Percentiles rank a stretch among this genome's conserved stretches.
phyloP scores from a whole-genome alignment of 148 eudicot genomes.

The Suaeda aralocaspica region DNA sequence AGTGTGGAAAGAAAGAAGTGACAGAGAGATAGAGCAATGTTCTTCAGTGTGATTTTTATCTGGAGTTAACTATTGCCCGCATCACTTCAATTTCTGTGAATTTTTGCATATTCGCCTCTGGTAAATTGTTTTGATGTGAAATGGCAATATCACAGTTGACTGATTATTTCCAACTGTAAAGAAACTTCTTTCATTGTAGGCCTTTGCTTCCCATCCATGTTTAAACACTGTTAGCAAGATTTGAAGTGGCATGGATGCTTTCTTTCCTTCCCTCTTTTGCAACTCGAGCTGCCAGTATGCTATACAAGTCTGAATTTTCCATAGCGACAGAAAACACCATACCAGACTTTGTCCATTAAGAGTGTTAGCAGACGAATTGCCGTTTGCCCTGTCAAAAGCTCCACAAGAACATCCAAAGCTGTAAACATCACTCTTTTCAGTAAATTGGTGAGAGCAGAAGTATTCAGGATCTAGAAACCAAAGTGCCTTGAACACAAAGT shows the following conservation, averaged over 20 bases:
- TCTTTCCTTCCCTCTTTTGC: constrained; percentile 15
- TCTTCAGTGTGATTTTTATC: too few species aligned
- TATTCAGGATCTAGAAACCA: constrained; percentile 34
- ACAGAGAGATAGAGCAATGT: too few species aligned
- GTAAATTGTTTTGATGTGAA: not conserved
- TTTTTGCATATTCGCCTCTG: not conserved
- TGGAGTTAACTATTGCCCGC: too few species aligned
- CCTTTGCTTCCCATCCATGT: constrained; percentile 23
- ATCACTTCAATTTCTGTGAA: too few species aligned
- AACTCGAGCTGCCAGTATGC: constrained; percentile 17
- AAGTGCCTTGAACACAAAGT: constrained; percentile 29
- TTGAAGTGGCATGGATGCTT: constrained; percentile 7
- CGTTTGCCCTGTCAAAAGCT: constrained; percentile 30
- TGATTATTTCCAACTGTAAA: constrained; percentile 11
- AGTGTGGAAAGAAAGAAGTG: too few species aligned
- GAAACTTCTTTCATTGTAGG: constrained; percentile 25
- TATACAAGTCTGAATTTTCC: not conserved
- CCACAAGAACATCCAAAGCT: constrained; percentile 31
- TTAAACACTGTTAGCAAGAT: constrained; percentile 24
- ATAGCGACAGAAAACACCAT: constrained; percentile 7
- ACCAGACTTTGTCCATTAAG: constrained; percentile 5
- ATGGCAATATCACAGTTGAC: not conserved
- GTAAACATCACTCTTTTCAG: constrained; percentile 34
- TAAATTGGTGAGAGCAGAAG: constrained; percentile 25
- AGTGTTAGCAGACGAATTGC: constrained; percentile 6